Evolutionary conservation across 225 moss, liverwort and hornwort species (phyloP), one percentile per base, ranked within the genome.

Genomic region (Takakia lepidozioides): DNA sequence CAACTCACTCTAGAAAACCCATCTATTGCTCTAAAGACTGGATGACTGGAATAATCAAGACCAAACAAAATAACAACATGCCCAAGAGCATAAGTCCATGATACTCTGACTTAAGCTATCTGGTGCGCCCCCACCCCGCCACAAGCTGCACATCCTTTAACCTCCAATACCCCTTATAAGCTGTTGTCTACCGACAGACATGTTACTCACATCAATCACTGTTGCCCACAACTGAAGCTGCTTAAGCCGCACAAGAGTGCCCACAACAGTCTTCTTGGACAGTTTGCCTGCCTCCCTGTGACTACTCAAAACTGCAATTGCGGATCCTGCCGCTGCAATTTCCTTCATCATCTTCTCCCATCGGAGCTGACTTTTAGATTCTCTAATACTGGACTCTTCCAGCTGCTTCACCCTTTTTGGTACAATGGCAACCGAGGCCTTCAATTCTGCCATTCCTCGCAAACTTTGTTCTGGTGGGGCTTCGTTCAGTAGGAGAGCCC

Each of bases 291-390:
- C 63, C 54, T 71, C 71, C 65, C 71, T 76, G 14, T 60, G 71
- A 44, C 43, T 76, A 37, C 27, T 55, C 28, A 91, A 61, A 38
- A 82, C 29, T 60, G 60, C 43, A 38, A 92, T 81, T 35, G 79
- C 69, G 23, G 81, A 71, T 62, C 67, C 76, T 48, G 86, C 59
- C 25, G n/a, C 43, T 25, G 66, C 76, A 14, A 92, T 82, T 45
- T 81, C 87, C 47, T 65, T 87, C 91, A 91, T 92, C 84, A 87
- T 87, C 59, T 59, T 84, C 58, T 79, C 69, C 91, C 91, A 87
- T 46, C 78, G 66, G 48, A 77, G 55, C 49, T 84, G 72, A 34
- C 73, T 69, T 65, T 54, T 73, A 47, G 61, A 65, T 56, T 55
- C 73, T 19, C 52, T 73, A 17, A 62, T 69, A 51, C 61, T 46